A percentile compares a stretch with the other conserved stretches of the same genome.
phyloP scores from a whole-genome alignment of 129 eudicot species.

The Lactuca saligna region DNA sequence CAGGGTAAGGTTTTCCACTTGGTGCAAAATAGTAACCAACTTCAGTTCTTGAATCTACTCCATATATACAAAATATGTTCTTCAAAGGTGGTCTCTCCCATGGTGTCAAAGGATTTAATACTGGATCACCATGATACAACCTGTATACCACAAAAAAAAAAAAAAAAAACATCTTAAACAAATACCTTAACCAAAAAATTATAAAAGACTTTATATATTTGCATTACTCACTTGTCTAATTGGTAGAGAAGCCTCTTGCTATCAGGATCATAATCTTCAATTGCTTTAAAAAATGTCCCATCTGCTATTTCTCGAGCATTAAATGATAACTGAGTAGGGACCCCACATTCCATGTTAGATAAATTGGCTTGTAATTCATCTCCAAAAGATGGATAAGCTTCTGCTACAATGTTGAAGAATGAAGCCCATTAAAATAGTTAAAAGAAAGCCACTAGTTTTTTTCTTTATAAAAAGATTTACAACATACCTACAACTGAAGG shows the following conservation, averaged over 20 bases:
- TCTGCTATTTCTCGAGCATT: slow-evolving; percentile 92
- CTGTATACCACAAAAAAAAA: slow-evolving; percentile 36
- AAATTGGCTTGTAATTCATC: slow-evolving; percentile 51
- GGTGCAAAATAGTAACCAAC: slow-evolving; percentile 99
- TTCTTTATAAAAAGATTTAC: neutral
- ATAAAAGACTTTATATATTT: neutral
- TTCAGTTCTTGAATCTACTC: slow-evolving; percentile 87
- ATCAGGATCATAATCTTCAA: slow-evolving; percentile 84
- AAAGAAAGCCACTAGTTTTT: slow-evolving; percentile 20
- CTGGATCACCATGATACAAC: slow-evolving; percentile 84
- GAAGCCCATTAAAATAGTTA: slow-evolving; percentile 21
- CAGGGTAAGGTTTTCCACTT: slow-evolving; percentile 98
- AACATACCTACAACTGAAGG: slow-evolving; percentile 63
- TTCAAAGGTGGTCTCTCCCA: slow-evolving; percentile 99
- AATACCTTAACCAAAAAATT: too few relatives aligned
- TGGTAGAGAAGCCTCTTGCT: slow-evolving; percentile 80
- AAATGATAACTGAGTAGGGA: slow-evolving; percentile 85
- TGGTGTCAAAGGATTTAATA: slow-evolving; percentile 91
- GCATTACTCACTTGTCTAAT: slow-evolving; percentile 59
- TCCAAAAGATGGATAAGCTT: slow-evolving; percentile 68
- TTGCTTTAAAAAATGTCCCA: slow-evolving; percentile 86
- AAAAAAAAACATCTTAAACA: neutral
- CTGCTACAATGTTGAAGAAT: slow-evolving; percentile 37
- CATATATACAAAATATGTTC: slow-evolving; percentile 92
- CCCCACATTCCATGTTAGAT: slow-evolving; percentile 72